Evolutionary conservation across 2,329 filamentous ascomycete genomes (phyloP).

Genomic region (Aspergillus sp.): DNA sequence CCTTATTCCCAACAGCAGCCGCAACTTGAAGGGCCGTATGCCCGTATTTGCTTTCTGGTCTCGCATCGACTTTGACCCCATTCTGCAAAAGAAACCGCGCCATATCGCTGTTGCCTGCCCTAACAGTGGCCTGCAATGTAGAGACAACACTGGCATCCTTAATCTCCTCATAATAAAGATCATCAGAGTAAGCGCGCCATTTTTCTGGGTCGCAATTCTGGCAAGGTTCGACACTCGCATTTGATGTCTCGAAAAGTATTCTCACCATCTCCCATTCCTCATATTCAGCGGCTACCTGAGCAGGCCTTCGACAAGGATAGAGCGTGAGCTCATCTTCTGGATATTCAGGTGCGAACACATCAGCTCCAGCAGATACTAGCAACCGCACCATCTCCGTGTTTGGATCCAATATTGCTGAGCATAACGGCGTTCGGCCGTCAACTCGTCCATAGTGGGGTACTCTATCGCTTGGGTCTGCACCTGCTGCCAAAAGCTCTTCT

Average conservation of each 20-base stretch:
- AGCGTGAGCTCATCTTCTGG: conserved; percentile 4
- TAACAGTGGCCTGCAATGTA: conserved; percentile 11
- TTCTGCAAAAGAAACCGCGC: conserved; percentile 9
- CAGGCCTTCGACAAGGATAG: too few relatives aligned
- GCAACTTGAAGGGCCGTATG: conserved; percentile 18
- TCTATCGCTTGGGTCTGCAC: too few relatives aligned
- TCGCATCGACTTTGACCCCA: conserved; percentile 10
- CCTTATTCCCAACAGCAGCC: conserved; percentile 9
- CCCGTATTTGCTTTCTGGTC: conserved; percentile 7
- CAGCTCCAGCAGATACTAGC: conserved; percentile 7
- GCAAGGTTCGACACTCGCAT: conserved; percentile 13
- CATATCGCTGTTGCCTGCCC: conserved; percentile 9
- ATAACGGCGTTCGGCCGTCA: conserved; percentile 7
- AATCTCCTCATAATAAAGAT: conserved; percentile 1
- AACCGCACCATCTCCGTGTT: neutral
- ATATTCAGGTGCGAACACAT: conserved; percentile 6
- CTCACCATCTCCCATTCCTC: conserved; percentile 11
- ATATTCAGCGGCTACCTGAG: conserved; percentile 9
- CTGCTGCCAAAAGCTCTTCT: conserved; percentile 6
- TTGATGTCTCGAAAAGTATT: conserved; percentile 13
- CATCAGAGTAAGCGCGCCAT: neutral
- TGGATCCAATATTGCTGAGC: conserved; percentile 4
- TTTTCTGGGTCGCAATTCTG: conserved; percentile 5
- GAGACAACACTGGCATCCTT: conserved; percentile 5
- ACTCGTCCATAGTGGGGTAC: conserved; percentile 3